Conservation (phyloP, 352 stramenopile genomes). For the Globisporangium takayamanum region DNA sequence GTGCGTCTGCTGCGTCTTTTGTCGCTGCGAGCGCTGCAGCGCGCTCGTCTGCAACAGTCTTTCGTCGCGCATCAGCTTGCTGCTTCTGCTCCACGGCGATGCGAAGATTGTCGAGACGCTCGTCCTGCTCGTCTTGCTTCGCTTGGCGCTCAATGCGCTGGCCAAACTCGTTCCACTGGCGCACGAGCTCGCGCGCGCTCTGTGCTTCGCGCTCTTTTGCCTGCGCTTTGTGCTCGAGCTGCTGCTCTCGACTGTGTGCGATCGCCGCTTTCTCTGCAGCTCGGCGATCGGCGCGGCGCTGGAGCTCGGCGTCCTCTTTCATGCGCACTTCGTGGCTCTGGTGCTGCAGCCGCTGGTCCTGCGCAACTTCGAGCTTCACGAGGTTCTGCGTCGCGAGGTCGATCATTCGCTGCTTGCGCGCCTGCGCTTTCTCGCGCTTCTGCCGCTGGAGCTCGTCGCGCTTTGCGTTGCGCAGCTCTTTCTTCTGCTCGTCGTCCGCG, state of each 20-base stretch:
- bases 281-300: constrained; percentile 51
- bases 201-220: constrained; percentile 30
- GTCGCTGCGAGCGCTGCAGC: constrained; percentile 24
- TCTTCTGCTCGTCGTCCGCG: constrained; percentile 65
- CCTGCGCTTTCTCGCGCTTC: constrained; percentile 49
- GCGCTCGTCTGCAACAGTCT: constrained; percentile 39
- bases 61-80: constrained; percentile 60
- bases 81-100: constrained; percentile 71
- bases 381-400: constrained; percentile 71
- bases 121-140: constrained; percentile 60
- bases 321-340: constrained; percentile 63
- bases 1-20: constrained; percentile 20
- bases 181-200: constrained; percentile 37
- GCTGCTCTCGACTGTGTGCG: constrained; percentile 41
- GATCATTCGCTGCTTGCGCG: constrained; percentile 81
- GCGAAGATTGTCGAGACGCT: constrained; percentile 43
- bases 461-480: constrained; percentile 52
- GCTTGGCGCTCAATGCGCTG: constrained; percentile 43
- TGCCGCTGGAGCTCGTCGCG: constrained; percentile 50
- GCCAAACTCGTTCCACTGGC: constrained; percentile 68
- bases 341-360: constrained; percentile 52
- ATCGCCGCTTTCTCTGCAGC: constrained; percentile 59
- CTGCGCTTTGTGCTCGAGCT: constrained; percentile 47
- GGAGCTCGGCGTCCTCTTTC: constrained; percentile 64
- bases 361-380: constrained; percentile 55